Percentiles rank a stretch among this genome's conserved stretches.
These are phyloP conservation scores for Termitomyces sp. DNA, from an alignment of 768 basidiomycete genomes.

Conservation along the genomic window DNA sequence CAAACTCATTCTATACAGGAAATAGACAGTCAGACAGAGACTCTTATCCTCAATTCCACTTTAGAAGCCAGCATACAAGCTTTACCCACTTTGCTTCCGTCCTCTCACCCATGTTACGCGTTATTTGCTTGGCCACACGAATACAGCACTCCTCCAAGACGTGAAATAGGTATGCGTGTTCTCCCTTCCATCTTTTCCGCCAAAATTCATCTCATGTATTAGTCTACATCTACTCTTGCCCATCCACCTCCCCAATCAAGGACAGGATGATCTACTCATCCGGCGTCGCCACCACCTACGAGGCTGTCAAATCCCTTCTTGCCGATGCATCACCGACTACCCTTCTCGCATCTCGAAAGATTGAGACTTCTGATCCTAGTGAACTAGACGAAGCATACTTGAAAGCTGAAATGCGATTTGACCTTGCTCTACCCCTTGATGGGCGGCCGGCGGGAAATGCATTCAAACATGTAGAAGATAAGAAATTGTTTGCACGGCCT, in stretches of 20 bases:
- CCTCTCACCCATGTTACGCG: conserved; percentile 59
- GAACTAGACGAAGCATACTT: conserved; percentile 68
- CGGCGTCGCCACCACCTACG: conserved; percentile 50
- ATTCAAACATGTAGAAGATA: conserved; percentile 19
- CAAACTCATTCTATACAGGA: conserved; percentile 32
- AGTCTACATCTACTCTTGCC: conserved; percentile 95
- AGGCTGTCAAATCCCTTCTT: conserved; percentile 48
- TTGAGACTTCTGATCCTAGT: conserved; percentile 77
- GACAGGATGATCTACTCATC: conserved; percentile 88
- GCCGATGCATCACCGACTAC: conserved; percentile 34
- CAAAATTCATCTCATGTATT: conserved; percentile 22
- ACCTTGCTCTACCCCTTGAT: too few species aligned
- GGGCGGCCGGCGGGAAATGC: neutral
- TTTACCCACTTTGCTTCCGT: conserved; percentile 45
- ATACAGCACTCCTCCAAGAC: conserved; percentile 29
- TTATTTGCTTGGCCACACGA: conserved; percentile 62
- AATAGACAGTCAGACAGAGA: conserved; percentile 62
- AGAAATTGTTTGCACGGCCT: conserved; percentile 61
- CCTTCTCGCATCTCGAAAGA: conserved; percentile 47
- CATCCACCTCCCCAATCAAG: conserved; percentile 73
- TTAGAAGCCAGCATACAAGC: conserved; percentile 33
- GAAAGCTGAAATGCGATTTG: conserved; percentile 44
- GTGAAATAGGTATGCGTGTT: conserved; percentile 52
- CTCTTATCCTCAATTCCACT: conserved; percentile 39
- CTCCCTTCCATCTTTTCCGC: neutral